Evolutionary conservation across 164 flowering plant genomes (phyloP).

Genomic region (Piper longum): DNA sequence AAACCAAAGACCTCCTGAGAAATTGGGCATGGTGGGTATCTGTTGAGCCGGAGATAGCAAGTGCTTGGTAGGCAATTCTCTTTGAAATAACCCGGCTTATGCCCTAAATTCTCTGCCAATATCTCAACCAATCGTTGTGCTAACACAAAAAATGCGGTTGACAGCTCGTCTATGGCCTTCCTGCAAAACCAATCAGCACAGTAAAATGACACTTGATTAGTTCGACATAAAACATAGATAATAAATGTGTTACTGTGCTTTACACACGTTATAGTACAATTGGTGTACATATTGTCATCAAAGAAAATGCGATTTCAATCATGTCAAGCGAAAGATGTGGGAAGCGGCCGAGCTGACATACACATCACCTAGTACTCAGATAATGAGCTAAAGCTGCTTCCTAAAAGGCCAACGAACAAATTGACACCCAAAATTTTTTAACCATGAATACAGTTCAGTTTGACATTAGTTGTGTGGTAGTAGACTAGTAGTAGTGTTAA

Average conservation of each 20-base stretch:
- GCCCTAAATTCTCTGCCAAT: conserved; percentile 52
- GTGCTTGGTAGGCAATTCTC: conserved; percentile 47
- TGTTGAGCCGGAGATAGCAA: conserved; percentile 65
- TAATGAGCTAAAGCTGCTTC: too few species aligned
- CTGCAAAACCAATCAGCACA: conserved; percentile 17
- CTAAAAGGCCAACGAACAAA: too few species aligned
- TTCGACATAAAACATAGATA: too few species aligned
- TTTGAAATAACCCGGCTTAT: conserved; percentile 24
- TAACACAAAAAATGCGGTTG: conserved; percentile 27
- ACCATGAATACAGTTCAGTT: too few species aligned
- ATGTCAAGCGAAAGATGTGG: too few species aligned
- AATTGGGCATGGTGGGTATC: conserved; percentile 69
- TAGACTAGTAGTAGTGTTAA: too few species aligned
- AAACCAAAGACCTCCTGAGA: conserved; percentile 40
- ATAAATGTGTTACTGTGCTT: too few species aligned
- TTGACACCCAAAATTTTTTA: too few species aligned
- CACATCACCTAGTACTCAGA: neutral
- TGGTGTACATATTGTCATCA: neutral
- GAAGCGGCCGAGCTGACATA: too few species aligned
- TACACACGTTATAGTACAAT: too few species aligned
- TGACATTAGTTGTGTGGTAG: too few species aligned
- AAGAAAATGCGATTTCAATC: neutral
- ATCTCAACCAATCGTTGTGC: conserved; percentile 48
- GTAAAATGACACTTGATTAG: neutral
- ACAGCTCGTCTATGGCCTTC: conserved; percentile 42